phyloP scores from a whole-genome alignment of 768 basidiomycete species.

The Termitomyces titanicus region DNA sequence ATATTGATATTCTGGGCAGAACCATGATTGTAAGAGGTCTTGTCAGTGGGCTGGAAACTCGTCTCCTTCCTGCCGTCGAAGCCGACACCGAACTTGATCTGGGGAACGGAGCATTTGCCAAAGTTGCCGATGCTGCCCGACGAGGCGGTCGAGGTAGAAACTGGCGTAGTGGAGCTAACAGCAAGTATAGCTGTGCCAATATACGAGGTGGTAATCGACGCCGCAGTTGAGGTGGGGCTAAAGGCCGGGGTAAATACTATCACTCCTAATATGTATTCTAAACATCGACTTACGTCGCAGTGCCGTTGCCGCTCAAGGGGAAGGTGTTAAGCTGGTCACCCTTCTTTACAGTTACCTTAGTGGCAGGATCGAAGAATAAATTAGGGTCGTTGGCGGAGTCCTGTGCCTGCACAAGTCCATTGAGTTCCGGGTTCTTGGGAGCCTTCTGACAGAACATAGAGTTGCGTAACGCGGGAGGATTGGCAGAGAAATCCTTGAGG shows the following conservation, averaged over 20 bases:
- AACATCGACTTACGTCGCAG: conserved; percentile 16
- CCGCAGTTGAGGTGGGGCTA: conserved; percentile 9
- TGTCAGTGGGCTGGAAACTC: conserved; percentile 52
- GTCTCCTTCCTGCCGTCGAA: conserved; percentile 60
- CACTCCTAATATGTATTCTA: conserved; percentile 6
- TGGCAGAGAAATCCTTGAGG: conserved; percentile 45
- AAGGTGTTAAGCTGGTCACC: conserved; percentile 45
- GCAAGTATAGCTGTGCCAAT: background rate
- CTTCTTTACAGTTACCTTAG: conserved; percentile 34
- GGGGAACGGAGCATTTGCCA: conserved; percentile 51
- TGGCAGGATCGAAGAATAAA: conserved; percentile 47
- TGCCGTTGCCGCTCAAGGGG: conserved; percentile 35
- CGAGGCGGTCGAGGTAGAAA: conserved; percentile 14
- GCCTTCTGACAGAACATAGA: conserved; percentile 57
- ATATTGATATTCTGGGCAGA: conserved; percentile 54
- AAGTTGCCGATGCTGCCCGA: conserved; percentile 36
- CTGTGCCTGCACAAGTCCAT: conserved; percentile 49
- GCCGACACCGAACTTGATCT: conserved; percentile 55
- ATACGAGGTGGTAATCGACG: background rate
- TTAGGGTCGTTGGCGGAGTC: conserved; percentile 49
- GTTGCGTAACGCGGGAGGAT: conserved; percentile 47
- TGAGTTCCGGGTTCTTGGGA: conserved; percentile 45
- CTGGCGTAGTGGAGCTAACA: conserved; percentile 16
- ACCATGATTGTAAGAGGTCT: conserved; percentile 46
- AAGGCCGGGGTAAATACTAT: conserved; percentile 10